Percentiles rank a stretch among this genome's conserved stretches.
Evolutionary conservation across 768 basidiomycete genomes (phyloP).

Genomic region (Tylopilus sp.): DNA sequence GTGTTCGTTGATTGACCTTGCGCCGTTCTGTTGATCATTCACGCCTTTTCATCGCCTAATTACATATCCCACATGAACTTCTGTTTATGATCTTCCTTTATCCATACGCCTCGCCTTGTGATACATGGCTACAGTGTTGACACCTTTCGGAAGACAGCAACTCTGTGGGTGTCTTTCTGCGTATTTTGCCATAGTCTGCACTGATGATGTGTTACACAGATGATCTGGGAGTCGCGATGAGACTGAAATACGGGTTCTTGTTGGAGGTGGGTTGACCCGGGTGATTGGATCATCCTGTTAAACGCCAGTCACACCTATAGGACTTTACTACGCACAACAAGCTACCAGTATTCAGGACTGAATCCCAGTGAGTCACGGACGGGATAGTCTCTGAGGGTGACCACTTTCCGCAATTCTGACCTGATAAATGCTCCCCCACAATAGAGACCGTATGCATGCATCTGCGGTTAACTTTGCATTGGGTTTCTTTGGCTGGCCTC

Average conservation of each 20-base stretch:
- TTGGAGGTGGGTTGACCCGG: slow-evolving; percentile 44
- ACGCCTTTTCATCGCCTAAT: no score
- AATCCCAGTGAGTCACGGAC: slow-evolving; percentile 53
- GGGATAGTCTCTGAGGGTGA: background rate
- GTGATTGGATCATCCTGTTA: background rate
- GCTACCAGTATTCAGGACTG: slow-evolving; percentile 77
- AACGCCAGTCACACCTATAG: slow-evolving; percentile 33
- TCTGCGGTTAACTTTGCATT: slow-evolving; percentile 66
- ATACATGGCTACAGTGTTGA: slow-evolving; percentile 50
- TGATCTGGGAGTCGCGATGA: slow-evolving; percentile 66
- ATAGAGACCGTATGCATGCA: slow-evolving; percentile 68
- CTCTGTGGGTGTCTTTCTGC: slow-evolving; percentile 50
- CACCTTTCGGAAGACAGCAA: slow-evolving; percentile 89
- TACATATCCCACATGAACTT: no score
- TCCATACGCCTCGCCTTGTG: background rate
- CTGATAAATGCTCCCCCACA: no score
- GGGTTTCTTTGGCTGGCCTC: slow-evolving; percentile 76
- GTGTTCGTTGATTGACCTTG: background rate
- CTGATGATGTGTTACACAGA: slow-evolving; percentile 31
- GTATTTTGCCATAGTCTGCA: background rate
- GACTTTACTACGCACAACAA: slow-evolving; percentile 58
- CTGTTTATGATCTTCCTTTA: background rate
- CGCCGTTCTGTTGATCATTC: no score
- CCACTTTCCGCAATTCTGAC: background rate
- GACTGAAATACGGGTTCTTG: slow-evolving; percentile 77